Evolutionary conservation across 2,329 filamentous ascomycete species (phyloP).

Genomic region (Aureobasidium sp.): DNA sequence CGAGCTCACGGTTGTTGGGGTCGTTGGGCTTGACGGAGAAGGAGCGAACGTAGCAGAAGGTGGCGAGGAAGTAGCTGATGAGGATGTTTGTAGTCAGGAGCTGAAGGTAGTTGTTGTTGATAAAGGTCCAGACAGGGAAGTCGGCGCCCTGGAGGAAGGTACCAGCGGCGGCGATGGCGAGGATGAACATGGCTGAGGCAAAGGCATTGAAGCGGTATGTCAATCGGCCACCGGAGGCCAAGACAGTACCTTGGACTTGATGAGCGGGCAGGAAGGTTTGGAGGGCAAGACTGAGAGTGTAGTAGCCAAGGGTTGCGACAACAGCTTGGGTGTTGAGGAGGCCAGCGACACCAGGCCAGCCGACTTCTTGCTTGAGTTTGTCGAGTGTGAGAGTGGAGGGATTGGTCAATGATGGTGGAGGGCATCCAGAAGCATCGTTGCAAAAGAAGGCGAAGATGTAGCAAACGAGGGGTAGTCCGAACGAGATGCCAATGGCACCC

Average conservation of each 20-base stretch:
- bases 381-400: slow-evolving; percentile 48
- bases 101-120: slow-evolving; percentile 83
- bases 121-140: slow-evolving; percentile 85
- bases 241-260: slow-evolving; percentile 59
- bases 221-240: slow-evolving; percentile 63
- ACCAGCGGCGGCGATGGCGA: slow-evolving; percentile 63
- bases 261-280: slow-evolving; percentile 69
- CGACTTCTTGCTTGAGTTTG: slow-evolving; percentile 68
- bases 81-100: slow-evolving; percentile 75
- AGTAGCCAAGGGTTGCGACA: slow-evolving; percentile 67
- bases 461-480: slow-evolving; percentile 69
- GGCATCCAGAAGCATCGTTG: slow-evolving; percentile 89
- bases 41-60: slow-evolving; percentile 72
- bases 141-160: slow-evolving; percentile 69
- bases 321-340: slow-evolving; percentile 62
- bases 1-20: slow-evolving; percentile 64
- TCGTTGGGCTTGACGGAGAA: slow-evolving; percentile 75
- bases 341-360: slow-evolving; percentile 70
- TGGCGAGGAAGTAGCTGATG: slow-evolving; percentile 62
- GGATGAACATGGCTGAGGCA: slow-evolving; percentile 62
- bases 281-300: slow-evolving; percentile 63
- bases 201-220: slow-evolving; percentile 74
- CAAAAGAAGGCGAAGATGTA: slow-evolving; percentile 77
- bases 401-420: slow-evolving; percentile 68
- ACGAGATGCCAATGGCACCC: slow-evolving; percentile 68